Evolutionary conservation across 2,329 filamentous ascomycete genomes (phyloP), one percentile per base, ranked within the genome.

Genomic region (Trichoderma simmonsii): DNA sequence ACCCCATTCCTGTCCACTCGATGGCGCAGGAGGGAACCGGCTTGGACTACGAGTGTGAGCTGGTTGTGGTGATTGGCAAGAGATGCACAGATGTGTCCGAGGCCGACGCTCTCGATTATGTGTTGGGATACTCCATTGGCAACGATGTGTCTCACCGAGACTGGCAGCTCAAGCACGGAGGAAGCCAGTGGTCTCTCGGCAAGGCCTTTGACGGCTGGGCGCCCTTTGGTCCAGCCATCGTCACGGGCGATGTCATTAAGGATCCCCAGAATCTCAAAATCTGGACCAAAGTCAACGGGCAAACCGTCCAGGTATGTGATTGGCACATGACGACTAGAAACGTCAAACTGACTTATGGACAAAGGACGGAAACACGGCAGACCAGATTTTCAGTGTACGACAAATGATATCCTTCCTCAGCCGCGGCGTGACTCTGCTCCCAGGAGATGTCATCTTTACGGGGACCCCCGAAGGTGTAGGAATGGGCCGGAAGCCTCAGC

Each of bases 131-230:
- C 78, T 86, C 90, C 2, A 87, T 93, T 39, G 91, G 92, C 69
- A 93, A 95, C 80, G 93, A 95, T 79, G 87, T 95, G n/a, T 93
- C 90, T 12, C 92, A 93, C 81, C 89, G 92, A 54, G 91, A 93
- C 75, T 94, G 91, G 90, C 91, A 93, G 81, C 80, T 92, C 73
- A 87, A 90, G 79, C 86, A 85, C 54, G 90, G 90, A 18, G 90
- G 90, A 18, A 87, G 90, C 1, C 91, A 93, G 81, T 93, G 91
- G 91, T 87, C 86, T 1, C 82, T 92, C 15, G 91, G 91, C 48
- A 94, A 94, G 80, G 89, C 91, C 3, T 93, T 93, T 74, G 91
- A 94, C 80, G 90, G 89, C 74, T 94, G 91, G 90, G 91, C 90
- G 6, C 92, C 91, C 0, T 91, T 88, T 75, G 91, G 92, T 0